Evolutionary conservation across 192 early-diverging fungal species (phyloP).

Genomic region (Dispira simplex): DNA sequence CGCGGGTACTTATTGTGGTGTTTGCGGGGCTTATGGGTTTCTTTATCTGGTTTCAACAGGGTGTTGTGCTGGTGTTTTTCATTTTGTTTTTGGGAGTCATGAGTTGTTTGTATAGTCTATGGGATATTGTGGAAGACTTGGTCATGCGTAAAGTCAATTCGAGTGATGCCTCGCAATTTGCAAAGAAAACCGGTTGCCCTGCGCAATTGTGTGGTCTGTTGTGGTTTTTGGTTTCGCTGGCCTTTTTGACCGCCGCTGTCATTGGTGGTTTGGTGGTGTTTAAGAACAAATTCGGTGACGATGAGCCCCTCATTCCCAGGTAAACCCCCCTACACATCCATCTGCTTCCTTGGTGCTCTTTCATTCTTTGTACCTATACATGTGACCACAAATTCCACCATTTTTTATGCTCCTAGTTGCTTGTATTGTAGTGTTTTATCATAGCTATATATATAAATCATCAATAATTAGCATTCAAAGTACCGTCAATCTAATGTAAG

Average conservation of each 20-base stretch:
- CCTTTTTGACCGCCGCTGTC: conserved; percentile 66
- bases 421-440: too few species aligned
- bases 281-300: conserved; percentile 28
- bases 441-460: too few species aligned
- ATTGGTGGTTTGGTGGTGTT: conserved; percentile 67
- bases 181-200: conserved; percentile 53
- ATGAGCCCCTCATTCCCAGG: not conserved
- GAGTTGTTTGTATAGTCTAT: conserved; percentile 81
- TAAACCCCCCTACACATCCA: not conserved
- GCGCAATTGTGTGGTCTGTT: conserved; percentile 77
- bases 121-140: conserved; percentile 94
- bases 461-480: too few species aligned
- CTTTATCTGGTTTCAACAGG: conserved; percentile 70
- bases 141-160: conserved; percentile 83
- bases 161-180: conserved; percentile 85
- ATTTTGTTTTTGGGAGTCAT: conserved; percentile 92
- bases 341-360: not conserved
- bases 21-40: conserved; percentile 70
- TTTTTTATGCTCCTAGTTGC: too few species aligned
- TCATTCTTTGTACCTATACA: too few species aligned
- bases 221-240: conserved; percentile 78
- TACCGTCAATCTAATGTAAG: too few species aligned
- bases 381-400: too few species aligned
- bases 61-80: conserved; percentile 69
- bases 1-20: conserved; percentile 59